Percentiles rank a stretch among this genome's conserved stretches.
These are phyloP conservation scores for Sicyos baderoa DNA, from an alignment of 306 rosid species.

Conservation along the genomic window DNA sequence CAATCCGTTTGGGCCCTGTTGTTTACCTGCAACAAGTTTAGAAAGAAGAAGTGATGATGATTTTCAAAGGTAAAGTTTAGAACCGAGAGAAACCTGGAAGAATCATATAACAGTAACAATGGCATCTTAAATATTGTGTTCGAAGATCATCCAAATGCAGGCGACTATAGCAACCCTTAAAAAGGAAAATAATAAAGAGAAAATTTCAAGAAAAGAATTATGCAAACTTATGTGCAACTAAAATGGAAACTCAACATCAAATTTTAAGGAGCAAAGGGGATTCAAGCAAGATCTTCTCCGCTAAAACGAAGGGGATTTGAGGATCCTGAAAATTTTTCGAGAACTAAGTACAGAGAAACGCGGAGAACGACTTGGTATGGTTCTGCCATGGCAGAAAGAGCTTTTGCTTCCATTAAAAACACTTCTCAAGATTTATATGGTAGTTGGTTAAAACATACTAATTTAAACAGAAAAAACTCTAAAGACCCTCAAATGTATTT, in stretches of 20 bases:
- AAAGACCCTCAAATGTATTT: not conserved
- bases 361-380: not conserved
- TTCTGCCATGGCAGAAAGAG: not conserved
- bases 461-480: no score
- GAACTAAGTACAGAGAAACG: not conserved
- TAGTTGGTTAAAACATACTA: not conserved
- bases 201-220: not conserved
- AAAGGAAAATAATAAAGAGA: not conserved
- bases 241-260: not conserved
- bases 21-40: constrained; percentile 26
- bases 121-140: not conserved
- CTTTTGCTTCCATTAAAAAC: not conserved
- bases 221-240: constrained; percentile 5
- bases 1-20: constrained; percentile 12
- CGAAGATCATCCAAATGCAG: not conserved
- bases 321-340: not conserved
- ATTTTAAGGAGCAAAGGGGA: not conserved
- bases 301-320: not conserved
- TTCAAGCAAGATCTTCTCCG: not conserved
- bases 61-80: no score
- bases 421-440: not conserved
- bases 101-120: not conserved
- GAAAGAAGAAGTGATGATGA: not conserved
- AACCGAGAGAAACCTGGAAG: no score
- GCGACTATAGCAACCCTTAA: not conserved